Evolutionary conservation across 768 basidiomycete species (phyloP), one percentile per base, ranked within the genome.

Genomic region (Russula brevipes): DNA sequence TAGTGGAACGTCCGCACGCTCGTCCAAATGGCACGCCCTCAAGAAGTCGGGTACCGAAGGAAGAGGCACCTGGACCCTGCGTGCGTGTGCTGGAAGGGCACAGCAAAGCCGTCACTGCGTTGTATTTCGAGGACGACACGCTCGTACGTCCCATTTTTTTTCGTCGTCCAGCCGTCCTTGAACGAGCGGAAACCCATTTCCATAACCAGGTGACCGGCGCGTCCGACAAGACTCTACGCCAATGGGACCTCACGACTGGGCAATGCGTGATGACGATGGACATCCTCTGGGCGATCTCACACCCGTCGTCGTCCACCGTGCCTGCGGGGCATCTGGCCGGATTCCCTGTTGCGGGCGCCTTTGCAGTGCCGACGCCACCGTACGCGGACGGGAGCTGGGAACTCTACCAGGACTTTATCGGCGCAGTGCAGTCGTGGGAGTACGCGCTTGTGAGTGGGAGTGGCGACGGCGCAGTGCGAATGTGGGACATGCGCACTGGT

Each of bases 401-500:
- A 64, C 86, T 92, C 83, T 97, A 96, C 73, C 86, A 94, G 73
- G 95, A 99, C 74, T 98, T 96, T 72, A 94, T 99, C 8, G 97
- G 97, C 2, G 93, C 90, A 4, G 89, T 98, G 47, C 97, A 98
- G 73, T 98, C 98, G 73, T 98, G 97, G 96, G 95, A 94, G 4
- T 96, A 97, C 72, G 97, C 94, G 1, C 82, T 99, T 41, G 94
- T 98, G 5, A 97, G 94, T 68, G 97, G 95, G 2, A 97, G 94
- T 69, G 95, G 94, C 1, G 97, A 99, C 73, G 94, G 96, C 42
- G 96, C 90, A 3, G 95, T 98, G 36, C 78, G 97, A 67, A 98
- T 99, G 95, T 99, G 97, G 97, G 97, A 99, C 72, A 98, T 98
- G 94, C 88, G 97, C 50, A 99, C 96, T 36, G 97, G 97, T 6